Evolutionary conservation across 1,284 basidiomycete species (phyloP).

Genomic region (Sporisorium graminicola): DNA sequence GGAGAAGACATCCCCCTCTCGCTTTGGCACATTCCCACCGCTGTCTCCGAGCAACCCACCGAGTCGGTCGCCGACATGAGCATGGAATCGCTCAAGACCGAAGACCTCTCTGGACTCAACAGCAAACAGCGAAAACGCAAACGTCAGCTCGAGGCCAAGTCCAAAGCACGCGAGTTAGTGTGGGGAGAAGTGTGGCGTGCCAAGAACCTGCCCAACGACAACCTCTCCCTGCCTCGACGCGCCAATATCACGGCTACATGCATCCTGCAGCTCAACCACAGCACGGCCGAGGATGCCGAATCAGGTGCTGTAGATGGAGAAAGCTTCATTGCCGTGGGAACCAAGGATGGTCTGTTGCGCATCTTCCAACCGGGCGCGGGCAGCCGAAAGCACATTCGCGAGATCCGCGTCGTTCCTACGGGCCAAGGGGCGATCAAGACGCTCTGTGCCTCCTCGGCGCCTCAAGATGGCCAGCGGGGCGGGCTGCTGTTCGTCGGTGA

Average conservation of each 20-base stretch:
- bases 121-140: slow-evolving; percentile 58
- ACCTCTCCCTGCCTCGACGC: slow-evolving; percentile 49
- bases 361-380: slow-evolving; percentile 39
- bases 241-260: slow-evolving; percentile 53
- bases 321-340: slow-evolving; percentile 42
- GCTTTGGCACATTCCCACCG: slow-evolving; percentile 51
- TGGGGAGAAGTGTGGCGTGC: slow-evolving; percentile 63
- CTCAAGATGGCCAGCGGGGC: slow-evolving; percentile 19
- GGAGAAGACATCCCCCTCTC: slow-evolving; percentile 61
- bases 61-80: slow-evolving; percentile 27
- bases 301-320: neutral
- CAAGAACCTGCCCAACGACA: slow-evolving; percentile 62
- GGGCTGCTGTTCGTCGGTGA: slow-evolving; percentile 56
- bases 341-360: slow-evolving; percentile 52
- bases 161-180: slow-evolving; percentile 52
- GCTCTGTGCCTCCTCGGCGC: slow-evolving; percentile 18
- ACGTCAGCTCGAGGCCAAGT: slow-evolving; percentile 49
- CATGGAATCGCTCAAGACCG: slow-evolving; percentile 29
- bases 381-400: slow-evolving; percentile 31
- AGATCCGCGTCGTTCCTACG: slow-evolving; percentile 32
- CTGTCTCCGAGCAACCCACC: slow-evolving; percentile 35
- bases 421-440: slow-evolving; percentile 49
- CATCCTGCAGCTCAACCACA: slow-evolving; percentile 24
- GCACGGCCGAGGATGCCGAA: neutral
- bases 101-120: slow-evolving; percentile 29